phyloP scores from a whole-genome alignment of 2,329 filamentous ascomycete genomes.

The Aspergillus arachidicola region DNA sequence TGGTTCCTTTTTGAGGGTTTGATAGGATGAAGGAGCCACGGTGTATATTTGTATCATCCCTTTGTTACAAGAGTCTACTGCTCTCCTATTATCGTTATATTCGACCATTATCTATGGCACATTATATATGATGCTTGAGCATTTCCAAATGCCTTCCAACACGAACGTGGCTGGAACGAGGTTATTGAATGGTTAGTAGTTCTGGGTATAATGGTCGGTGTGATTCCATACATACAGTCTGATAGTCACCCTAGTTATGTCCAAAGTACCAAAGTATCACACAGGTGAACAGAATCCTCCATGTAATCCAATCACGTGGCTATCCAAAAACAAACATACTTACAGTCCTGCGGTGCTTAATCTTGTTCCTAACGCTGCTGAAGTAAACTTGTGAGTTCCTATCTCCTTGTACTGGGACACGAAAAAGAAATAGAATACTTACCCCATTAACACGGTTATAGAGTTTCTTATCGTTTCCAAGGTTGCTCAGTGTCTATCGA shows the following conservation, averaged over 20 bases:
- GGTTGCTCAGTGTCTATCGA: background rate
- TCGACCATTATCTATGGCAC: no score
- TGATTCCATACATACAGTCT: background rate
- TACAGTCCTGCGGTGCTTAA: background rate
- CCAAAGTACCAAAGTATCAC: background rate
- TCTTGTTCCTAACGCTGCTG: background rate
- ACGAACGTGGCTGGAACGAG: no score
- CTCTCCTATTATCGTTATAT: no score
- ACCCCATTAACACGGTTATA: background rate
- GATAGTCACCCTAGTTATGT: background rate
- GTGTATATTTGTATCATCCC: no score
- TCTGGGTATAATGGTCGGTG: background rate
- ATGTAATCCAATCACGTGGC: background rate
- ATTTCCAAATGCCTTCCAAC: no score
- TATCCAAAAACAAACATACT: background rate
- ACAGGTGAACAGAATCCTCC: background rate
- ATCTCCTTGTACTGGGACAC: background rate
- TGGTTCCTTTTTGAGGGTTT: no score
- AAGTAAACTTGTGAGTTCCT: background rate
- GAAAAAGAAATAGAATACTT: background rate
- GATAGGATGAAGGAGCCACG: no score
- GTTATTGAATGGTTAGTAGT: no score
- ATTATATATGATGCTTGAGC: no score
- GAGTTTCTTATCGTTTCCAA: background rate
- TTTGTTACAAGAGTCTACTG: no score